These are phyloP conservation scores for Galeopsis tetrahit DNA, from an alignment of 257 asterid species.

Conservation along the genomic window DNA sequence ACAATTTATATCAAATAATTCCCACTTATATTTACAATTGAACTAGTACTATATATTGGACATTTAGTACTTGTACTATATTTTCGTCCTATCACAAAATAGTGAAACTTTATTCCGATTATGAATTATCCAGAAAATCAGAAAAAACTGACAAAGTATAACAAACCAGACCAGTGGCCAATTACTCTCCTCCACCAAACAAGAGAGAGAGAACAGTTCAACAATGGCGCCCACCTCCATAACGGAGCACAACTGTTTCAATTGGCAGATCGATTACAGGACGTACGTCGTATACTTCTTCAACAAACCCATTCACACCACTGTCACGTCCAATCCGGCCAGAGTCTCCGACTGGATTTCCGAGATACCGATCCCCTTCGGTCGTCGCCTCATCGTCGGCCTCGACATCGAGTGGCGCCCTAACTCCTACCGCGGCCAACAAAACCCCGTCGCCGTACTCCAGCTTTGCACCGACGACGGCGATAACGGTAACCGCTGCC, in stretches of 20 bases:
- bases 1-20: too few species aligned
- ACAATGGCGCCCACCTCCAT: background rate
- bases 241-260: background rate
- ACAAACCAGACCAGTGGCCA: too few species aligned
- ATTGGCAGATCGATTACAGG: background rate
- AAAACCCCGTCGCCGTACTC: slow-evolving; percentile 42
- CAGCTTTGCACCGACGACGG: slow-evolving; percentile 39
- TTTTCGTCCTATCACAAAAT: too few species aligned
- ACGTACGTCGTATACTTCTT: background rate
- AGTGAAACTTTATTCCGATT: background rate
- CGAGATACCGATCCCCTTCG: background rate
- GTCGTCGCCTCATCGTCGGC: slow-evolving; percentile 39
- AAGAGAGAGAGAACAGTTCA: background rate
- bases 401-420: slow-evolving; percentile 53
- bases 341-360: slow-evolving; percentile 39
- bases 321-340: slow-evolving; percentile 40
- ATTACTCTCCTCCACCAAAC: too few species aligned
- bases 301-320: slow-evolving; percentile 15
- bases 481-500: slow-evolving; percentile 22
- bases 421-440: background rate
- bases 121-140: too few species aligned
- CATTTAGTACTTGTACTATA: too few species aligned
- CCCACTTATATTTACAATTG: too few species aligned
- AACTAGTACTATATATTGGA: too few species aligned
- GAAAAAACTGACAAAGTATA: too few species aligned